Percentiles rank a stretch among this genome's conserved stretches.
These are phyloP conservation scores for Pyronema omphalodes DNA, from an alignment of 495 filamentous ascomycete species.

Conservation along the genomic window DNA sequence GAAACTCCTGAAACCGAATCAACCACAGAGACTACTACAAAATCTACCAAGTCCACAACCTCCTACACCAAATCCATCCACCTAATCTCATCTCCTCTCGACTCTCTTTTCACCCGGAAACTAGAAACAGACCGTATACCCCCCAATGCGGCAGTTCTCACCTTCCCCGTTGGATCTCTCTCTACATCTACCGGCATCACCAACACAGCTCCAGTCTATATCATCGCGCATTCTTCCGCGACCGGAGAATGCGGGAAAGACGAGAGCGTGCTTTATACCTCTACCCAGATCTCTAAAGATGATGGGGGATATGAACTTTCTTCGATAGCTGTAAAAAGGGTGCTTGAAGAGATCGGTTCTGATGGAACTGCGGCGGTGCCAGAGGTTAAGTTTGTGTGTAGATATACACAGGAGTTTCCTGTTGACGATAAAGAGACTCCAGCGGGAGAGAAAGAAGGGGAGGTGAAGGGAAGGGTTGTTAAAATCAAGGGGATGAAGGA, in stretches of 20 bases:
- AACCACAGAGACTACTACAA: neutral
- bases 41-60: neutral
- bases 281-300: neutral
- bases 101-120: conserved; percentile 12
- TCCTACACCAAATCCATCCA: conserved; percentile 3
- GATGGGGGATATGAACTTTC: neutral
- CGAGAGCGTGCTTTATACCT: neutral
- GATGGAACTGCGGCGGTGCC: neutral
- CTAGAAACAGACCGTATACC: conserved; percentile 13
- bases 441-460: neutral
- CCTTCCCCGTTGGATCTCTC: conserved; percentile 4
- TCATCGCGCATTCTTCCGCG: conserved; percentile 6
- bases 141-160: conserved; percentile 10
- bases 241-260: conserved; percentile 15
- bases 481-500: neutral
- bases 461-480: conserved; percentile 4
- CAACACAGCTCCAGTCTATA: conserved; percentile 10
- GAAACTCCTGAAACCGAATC: neutral
- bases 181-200: neutral
- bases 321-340: neutral
- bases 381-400: neutral
- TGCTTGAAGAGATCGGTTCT: neutral
- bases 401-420: neutral
- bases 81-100: conserved; percentile 1
- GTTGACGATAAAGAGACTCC: no score